phyloP scores from a whole-genome alignment of 2,329 filamentous ascomycete species.

The Leptographium wingfieldii region DNA sequence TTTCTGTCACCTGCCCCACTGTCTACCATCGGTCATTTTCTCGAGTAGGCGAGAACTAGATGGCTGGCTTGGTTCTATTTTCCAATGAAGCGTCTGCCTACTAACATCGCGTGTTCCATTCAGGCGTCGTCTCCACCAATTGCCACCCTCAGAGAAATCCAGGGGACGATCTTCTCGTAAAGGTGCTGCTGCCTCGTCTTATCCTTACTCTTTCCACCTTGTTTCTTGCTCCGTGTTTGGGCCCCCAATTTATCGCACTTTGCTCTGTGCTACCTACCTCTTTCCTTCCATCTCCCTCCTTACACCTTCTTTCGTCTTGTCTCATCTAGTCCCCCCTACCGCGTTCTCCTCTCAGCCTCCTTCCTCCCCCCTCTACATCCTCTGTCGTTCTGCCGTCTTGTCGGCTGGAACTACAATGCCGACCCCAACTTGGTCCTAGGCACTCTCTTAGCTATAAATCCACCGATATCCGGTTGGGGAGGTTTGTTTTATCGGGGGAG shows the following conservation, averaged over 20 bases:
- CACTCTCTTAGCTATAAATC: conserved; percentile 6
- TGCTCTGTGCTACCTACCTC: background rate
- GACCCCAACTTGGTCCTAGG: conserved; percentile 6
- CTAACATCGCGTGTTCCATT: conserved; percentile 9
- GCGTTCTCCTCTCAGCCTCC: background rate
- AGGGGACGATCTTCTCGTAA: conserved; percentile 9
- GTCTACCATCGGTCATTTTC: conserved; percentile 8
- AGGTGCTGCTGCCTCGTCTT: conserved; percentile 4
- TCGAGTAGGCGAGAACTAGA: conserved; percentile 6
- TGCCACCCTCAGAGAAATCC: conserved; percentile 7
- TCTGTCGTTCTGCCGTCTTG: background rate
- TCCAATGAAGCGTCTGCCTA: conserved; percentile 5
- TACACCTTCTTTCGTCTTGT: background rate
- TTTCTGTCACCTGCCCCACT: conserved; percentile 13
- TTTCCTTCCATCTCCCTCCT: background rate
- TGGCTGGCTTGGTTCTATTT: conserved; percentile 4
- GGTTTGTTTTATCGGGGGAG: conserved; percentile 5
- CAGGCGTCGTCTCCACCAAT: conserved; percentile 9
- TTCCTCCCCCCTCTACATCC: background rate
- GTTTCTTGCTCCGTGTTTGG: background rate
- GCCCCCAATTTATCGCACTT: background rate
- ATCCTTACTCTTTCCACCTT: background rate
- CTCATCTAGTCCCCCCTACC: background rate
- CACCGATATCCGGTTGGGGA: conserved; percentile 5
- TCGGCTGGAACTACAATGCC: conserved; percentile 8